Conservation (phyloP, 768 basidiomycete species). For the Asterophora parasitica region DNA sequence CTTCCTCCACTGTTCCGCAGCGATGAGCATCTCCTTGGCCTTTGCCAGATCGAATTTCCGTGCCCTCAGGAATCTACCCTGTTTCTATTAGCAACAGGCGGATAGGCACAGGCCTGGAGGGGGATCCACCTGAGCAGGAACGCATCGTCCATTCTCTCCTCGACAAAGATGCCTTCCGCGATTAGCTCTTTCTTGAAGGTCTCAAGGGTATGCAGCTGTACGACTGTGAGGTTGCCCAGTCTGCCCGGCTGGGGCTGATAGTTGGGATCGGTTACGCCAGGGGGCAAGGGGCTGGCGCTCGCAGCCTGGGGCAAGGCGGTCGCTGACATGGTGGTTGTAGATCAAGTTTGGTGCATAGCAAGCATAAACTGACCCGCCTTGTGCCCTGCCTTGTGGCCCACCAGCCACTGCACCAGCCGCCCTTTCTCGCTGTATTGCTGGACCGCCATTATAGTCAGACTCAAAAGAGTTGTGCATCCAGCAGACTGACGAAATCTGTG, state of each 20-base stretch:
- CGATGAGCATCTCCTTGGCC: constrained; percentile 80
- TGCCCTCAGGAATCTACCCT: constrained; percentile 78
- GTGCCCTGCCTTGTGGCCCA: not conserved
- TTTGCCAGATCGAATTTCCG: constrained; percentile 84
- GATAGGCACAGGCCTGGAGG: too few relatives aligned
- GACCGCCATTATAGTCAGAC: not conserved
- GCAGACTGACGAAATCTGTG: not conserved
- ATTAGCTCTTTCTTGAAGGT: constrained; percentile 61
- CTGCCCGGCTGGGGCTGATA: constrained; percentile 67
- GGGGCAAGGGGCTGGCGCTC: constrained; percentile 52
- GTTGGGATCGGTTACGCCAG: constrained; percentile 55
- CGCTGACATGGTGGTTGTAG: constrained; percentile 7
- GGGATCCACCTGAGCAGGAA: constrained; percentile 9
- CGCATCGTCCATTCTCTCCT: constrained; percentile 51
- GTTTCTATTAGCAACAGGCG: not conserved
- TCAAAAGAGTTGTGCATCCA: not conserved
- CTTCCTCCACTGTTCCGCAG: constrained; percentile 85
- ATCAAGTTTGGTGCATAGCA: constrained; percentile 5
- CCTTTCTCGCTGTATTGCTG: not conserved
- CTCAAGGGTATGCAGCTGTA: constrained; percentile 61
- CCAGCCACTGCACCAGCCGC: not conserved
- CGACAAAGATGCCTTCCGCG: constrained; percentile 55
- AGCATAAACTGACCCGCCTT: constrained; percentile 1
- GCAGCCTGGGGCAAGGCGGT: constrained; percentile 25
- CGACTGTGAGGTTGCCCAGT: constrained; percentile 63